Percentiles rank a stretch among this genome's conserved stretches.
Conservation (phyloP, 1,284 basidiomycete species). For the Amylostereum areolatum region DNA sequence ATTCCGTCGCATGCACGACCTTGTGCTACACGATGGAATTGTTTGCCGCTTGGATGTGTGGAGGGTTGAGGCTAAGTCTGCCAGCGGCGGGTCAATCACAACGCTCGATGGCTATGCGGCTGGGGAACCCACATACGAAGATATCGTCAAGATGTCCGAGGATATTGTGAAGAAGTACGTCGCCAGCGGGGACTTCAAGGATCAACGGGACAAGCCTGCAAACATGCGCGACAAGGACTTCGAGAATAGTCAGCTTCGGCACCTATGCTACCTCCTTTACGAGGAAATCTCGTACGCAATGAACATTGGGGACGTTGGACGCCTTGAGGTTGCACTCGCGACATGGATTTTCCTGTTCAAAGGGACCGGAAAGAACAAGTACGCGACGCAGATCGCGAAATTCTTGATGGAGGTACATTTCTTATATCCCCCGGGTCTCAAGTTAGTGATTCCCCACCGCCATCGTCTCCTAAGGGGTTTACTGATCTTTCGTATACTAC, state of each 20-base stretch:
- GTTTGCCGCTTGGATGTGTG: constrained; percentile 19
- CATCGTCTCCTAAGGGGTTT: no score
- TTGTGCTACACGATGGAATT: constrained; percentile 23
- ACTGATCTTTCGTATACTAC: no score
- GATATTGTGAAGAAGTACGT: constrained; percentile 14
- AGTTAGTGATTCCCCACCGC: constrained; percentile 9
- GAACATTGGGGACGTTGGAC: constrained; percentile 30
- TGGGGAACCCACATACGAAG: constrained; percentile 15
- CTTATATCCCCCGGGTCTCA: constrained; percentile 21
- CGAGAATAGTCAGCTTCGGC: constrained; percentile 23
- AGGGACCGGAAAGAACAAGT: constrained; percentile 29
- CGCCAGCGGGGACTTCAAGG: constrained; percentile 6
- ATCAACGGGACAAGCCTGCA: neutral
- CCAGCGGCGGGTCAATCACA: neutral
- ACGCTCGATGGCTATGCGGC: constrained; percentile 17
- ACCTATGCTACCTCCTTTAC: constrained; percentile 27
- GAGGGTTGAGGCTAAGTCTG: constrained; percentile 10
- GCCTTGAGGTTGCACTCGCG: constrained; percentile 21
- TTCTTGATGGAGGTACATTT: constrained; percentile 23
- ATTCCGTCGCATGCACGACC: constrained; percentile 30
- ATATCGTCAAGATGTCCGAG: constrained; percentile 14
- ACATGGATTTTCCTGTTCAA: constrained; percentile 27
- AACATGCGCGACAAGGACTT: constrained; percentile 23
- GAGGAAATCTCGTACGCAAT: constrained; percentile 25
- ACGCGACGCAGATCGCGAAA: constrained; percentile 20